These are phyloP conservation scores for Candida schatavii DNA, from an alignment of 805 yeast genomes.

Conservation along the genomic window DNA sequence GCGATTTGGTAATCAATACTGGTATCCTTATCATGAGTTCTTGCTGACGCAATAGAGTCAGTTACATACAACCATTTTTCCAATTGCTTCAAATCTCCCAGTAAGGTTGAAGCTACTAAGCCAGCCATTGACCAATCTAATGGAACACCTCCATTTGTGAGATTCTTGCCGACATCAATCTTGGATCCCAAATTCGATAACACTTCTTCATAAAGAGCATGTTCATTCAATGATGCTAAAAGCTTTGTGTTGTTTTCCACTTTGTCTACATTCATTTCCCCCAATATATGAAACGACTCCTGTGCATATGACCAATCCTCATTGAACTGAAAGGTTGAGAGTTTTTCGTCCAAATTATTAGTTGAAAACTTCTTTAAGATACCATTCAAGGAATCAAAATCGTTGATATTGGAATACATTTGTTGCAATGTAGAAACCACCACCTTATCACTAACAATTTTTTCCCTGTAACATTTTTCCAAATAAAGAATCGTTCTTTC, in stretches of 20 bases:
- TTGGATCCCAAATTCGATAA: conserved; percentile 46
- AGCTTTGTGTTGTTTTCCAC: conserved; percentile 47
- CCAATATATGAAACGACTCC: conserved; percentile 72
- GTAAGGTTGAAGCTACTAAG: conserved; percentile 67
- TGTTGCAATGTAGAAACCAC: conserved; percentile 57
- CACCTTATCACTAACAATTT: conserved; percentile 29
- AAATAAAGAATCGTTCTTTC: conserved; percentile 84
- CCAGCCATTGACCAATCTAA: conserved; percentile 67
- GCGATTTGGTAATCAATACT: conserved; percentile 65
- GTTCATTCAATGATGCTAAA: conserved; percentile 69
- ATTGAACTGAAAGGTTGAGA: conserved; percentile 77
- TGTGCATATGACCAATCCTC: conserved; percentile 87
- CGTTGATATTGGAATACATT: conserved; percentile 85
- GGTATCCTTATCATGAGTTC: conserved; percentile 48
- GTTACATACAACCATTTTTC: conserved; percentile 57
- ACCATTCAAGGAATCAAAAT: conserved; percentile 87
- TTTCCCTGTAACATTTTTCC: conserved; percentile 66
- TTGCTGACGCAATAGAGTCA: conserved; percentile 34
- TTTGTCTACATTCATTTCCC: conserved; percentile 23
- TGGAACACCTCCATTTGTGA: conserved; percentile 33
- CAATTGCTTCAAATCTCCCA: conserved; percentile 53
- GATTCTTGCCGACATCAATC: conserved; percentile 16
- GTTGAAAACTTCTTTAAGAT: conserved; percentile 70
- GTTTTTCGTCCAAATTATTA: conserved; percentile 67
- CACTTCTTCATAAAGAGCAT: conserved; percentile 70